Conservation (phyloP, 2,329 filamentous ascomycete genomes). For the Botryotinia globosa region DNA sequence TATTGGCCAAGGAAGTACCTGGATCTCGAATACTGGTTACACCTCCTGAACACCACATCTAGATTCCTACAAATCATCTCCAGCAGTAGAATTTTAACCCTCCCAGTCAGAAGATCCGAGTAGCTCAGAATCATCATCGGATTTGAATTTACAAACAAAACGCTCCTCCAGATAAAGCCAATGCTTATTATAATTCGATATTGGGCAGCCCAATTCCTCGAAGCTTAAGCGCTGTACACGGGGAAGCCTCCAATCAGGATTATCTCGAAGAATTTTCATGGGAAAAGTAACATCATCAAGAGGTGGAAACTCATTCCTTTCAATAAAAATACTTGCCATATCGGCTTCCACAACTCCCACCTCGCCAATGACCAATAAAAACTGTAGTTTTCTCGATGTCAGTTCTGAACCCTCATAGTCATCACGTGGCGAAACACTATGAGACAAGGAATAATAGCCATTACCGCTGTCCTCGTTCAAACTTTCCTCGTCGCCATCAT, state of each 20-base stretch:
- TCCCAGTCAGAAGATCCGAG: not conserved
- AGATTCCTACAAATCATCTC: not conserved
- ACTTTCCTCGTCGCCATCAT: not conserved
- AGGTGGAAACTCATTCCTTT: not conserved
- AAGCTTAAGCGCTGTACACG: not conserved
- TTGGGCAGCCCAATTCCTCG: not conserved
- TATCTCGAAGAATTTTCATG: not conserved
- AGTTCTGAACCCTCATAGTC: not conserved
- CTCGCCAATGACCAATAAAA: no score
- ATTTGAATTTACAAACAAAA: not conserved
- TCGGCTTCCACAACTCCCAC: not conserved
- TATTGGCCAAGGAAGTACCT: no score
- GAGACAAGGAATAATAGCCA: not conserved
- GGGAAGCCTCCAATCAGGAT: not conserved
- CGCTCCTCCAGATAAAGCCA: not conserved
- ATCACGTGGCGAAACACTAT: not conserved
- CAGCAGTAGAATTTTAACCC: not conserved
- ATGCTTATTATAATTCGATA: not conserved
- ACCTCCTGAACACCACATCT: not conserved
- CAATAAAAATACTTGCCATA: not conserved
- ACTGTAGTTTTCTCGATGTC: not conserved
- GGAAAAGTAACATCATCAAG: not conserved
- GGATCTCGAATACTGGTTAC: no score
- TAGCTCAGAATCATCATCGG: not conserved
- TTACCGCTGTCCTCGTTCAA: not conserved